Percentiles rank a stretch among this genome's conserved stretches.
Conservation (phyloP, 2,329 filamentous ascomycete genomes). For the Trichoderma breve region DNA sequence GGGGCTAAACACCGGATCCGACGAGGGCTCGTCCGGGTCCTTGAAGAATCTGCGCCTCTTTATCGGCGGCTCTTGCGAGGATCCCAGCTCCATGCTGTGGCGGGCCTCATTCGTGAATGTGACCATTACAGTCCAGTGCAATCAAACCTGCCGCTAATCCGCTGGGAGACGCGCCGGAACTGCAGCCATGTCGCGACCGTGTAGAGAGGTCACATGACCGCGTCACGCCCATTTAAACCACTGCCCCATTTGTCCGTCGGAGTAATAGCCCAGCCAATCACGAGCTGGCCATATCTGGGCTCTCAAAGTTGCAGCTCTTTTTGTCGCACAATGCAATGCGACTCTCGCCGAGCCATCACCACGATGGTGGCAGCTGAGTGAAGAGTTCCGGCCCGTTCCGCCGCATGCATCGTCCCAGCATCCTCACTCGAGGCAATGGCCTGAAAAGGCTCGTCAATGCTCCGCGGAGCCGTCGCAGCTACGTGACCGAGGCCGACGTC, state of each 20-base stretch:
- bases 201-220: conserved; percentile 44
- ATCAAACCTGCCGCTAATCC: conserved; percentile 4
- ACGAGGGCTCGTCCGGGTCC: conserved; percentile 33
- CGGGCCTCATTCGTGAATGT: conserved; percentile 4
- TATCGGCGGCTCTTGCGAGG: conserved; percentile 43
- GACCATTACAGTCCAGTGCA: background rate
- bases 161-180: conserved; percentile 41
- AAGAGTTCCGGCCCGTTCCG: background rate
- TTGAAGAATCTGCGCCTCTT: conserved; percentile 45
- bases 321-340: conserved; percentile 11
- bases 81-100: conserved; percentile 37
- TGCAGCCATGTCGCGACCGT: conserved; percentile 24
- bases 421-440: conserved; percentile 34
- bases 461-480: conserved; percentile 32
- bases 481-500: conserved; percentile 52
- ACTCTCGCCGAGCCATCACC: conserved; percentile 10
- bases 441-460: conserved; percentile 37
- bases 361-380: conserved; percentile 10
- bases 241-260: conserved; percentile 12
- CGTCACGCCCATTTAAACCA: conserved; percentile 22
- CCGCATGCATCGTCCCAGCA: conserved; percentile 41
- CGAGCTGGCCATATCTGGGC: background rate
- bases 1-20: conserved; percentile 28
- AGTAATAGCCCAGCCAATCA: conserved; percentile 13
- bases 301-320: background rate